Percentiles rank a stretch among this genome's conserved stretches.
These are phyloP conservation scores for Sporothrix brasiliensis DNA, from an alignment of 2,329 filamentous ascomycete genomes.

Conservation along the genomic window DNA sequence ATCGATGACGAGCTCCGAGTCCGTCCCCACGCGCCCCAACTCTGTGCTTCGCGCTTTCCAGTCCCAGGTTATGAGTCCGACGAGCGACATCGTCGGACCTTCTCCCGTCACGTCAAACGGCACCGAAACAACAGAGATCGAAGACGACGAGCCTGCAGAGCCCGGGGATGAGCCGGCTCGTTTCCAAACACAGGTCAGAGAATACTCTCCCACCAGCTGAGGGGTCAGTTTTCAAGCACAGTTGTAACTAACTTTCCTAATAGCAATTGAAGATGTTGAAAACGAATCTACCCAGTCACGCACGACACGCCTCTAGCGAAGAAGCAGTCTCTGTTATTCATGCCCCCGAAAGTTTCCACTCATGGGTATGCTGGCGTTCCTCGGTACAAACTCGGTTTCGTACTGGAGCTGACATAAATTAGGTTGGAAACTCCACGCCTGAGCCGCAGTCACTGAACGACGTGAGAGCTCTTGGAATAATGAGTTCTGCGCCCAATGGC, in stretches of 20 bases:
- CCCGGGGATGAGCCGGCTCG: neutral
- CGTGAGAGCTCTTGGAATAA: slow-evolving; percentile 43
- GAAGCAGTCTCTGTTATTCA: slow-evolving; percentile 90
- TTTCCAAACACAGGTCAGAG: slow-evolving; percentile 45
- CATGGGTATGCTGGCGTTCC: slow-evolving; percentile 63
- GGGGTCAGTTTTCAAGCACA: too few relatives aligned
- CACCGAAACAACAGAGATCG: slow-evolving; percentile 81
- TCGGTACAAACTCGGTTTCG: neutral
- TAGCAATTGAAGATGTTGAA: slow-evolving; percentile 55
- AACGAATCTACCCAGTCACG: slow-evolving; percentile 60
- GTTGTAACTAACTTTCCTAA: neutral
- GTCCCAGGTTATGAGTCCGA: slow-evolving; percentile 62
- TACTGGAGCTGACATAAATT: neutral
- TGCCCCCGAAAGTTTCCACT: slow-evolving; percentile 78
- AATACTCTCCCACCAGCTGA: neutral
- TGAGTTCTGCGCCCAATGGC: slow-evolving; percentile 44
- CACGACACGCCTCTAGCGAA: slow-evolving; percentile 66
- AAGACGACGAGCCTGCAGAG: slow-evolving; percentile 62
- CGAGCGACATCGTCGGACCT: slow-evolving; percentile 72
- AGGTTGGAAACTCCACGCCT: slow-evolving; percentile 28
- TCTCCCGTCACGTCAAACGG: slow-evolving; percentile 85
- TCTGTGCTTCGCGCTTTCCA: slow-evolving; percentile 55
- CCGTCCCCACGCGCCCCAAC: slow-evolving; percentile 55
- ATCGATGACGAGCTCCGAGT: slow-evolving; percentile 45
- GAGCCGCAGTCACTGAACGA: slow-evolving; percentile 24